Percentiles rank a stretch among this genome's conserved stretches.
Conservation (phyloP, 345 rosid species). For the Angophora floribunda region DNA sequence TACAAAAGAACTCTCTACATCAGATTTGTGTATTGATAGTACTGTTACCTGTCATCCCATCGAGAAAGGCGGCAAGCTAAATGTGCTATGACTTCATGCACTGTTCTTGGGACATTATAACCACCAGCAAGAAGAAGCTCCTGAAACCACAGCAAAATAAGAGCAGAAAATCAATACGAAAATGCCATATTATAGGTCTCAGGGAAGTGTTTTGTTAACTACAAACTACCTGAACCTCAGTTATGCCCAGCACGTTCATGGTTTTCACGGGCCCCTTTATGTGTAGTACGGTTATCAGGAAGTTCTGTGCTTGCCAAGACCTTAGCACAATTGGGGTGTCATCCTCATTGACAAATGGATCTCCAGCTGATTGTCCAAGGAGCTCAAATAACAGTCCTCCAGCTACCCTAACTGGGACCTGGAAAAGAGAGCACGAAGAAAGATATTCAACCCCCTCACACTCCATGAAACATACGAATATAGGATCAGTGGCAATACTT, state of each 20-base stretch:
- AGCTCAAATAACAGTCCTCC: slow-evolving; percentile 98
- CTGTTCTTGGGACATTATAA: slow-evolving; percentile 69
- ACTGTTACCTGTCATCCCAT: slow-evolving; percentile 94
- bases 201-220: background rate
- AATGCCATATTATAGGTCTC: background rate
- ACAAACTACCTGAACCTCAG: slow-evolving; percentile 84
- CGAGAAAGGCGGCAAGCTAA: slow-evolving; percentile 73
- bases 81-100: slow-evolving; percentile 81
- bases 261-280: slow-evolving; percentile 52
- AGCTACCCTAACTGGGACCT: slow-evolving; percentile 97
- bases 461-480: background rate
- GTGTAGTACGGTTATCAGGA: slow-evolving; percentile 74
- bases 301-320: slow-evolving; percentile 97
- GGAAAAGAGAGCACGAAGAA: background rate
- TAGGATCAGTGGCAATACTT: background rate
- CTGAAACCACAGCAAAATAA: slow-evolving; percentile 9
- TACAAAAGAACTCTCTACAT: background rate
- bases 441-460: background rate
- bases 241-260: slow-evolving; percentile 62
- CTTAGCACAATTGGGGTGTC: slow-evolving; percentile 89
- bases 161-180: background rate
- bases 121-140: slow-evolving; percentile 88
- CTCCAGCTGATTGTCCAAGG: slow-evolving; percentile 94
- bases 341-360: slow-evolving; percentile 83
- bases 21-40: background rate